Base-by-base conservation (phyloP, 495 filamentous ascomycete species). In the Lasiosphaeria ovina region DNA sequence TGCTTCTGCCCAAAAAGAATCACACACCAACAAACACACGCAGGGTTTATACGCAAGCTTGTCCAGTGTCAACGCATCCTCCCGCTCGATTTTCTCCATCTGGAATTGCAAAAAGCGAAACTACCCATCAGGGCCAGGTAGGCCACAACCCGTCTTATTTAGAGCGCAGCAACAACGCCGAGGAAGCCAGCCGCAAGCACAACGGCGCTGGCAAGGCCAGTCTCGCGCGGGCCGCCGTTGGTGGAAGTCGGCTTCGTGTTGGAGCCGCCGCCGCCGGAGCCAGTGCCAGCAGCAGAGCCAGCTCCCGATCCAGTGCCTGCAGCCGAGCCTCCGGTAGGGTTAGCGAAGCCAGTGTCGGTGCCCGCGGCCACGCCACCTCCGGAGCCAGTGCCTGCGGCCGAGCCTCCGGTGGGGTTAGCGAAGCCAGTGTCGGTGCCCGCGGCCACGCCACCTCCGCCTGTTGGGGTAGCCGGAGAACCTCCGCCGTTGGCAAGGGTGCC, bases 121-220 rank as follows among this genome's bases (percentile, higher is more conserved):
- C 24, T 24, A 24, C 24, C 24, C 24, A 24, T 24, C 24, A 24
- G 24, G 24, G 24, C 24, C 24, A 24, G 24, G 24, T 24, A 24
- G 24, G 24, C 24, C 24, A 24, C 24, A 24, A 1, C 7, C 44
- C 5, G 12, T 47, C 48, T 36, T 32, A 6, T 32, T 66, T 69
- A 73, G 9, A 72, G 52, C 4, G 55, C 61, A 61, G 62, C 64
- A 56, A 69, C 59, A 40, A 62, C 63, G 16, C 62, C 71, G 24
- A 72, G 9, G 50, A 74, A 51, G 17, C 59, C 71, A 51, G 65
- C 71, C 16, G 56, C 44, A 35, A 61, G 62, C 8, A 67, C 47
- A 17, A 56, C 68, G 51, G 57, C 63, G 35, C 56, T 63, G 4
- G 54, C 50, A 24, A 70, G 47, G 32, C 69, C 69, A 32, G 63